These are phyloP conservation scores for Diatrype stigma DNA, from an alignment of 2,329 filamentous ascomycete species.

Conservation along the genomic window DNA sequence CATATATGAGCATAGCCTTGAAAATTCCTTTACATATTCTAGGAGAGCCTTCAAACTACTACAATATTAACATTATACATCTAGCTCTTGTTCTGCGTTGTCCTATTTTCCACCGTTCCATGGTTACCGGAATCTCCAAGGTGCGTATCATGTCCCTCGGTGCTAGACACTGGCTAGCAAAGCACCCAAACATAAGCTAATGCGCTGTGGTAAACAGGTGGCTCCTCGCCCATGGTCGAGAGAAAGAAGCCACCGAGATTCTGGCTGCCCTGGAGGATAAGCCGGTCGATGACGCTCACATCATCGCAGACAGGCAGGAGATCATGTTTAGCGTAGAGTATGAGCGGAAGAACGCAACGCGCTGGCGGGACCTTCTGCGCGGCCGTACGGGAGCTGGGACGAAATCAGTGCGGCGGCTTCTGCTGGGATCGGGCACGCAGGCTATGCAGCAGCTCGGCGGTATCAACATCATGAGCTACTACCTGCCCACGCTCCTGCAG, in stretches of 20 bases:
- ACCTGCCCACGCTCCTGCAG: slow-evolving; percentile 46
- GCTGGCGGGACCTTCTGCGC: slow-evolving; percentile 21
- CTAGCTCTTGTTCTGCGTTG: slow-evolving; percentile 27
- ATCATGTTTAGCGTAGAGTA: slow-evolving; percentile 24
- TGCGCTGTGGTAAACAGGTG: slow-evolving; percentile 4
- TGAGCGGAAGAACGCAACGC: slow-evolving; percentile 19
- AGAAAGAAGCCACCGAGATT: slow-evolving; percentile 24
- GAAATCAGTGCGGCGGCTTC: slow-evolving; percentile 19
- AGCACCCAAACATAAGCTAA: slow-evolving; percentile 2
- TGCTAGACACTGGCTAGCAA: too few species aligned
- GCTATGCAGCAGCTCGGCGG: slow-evolving; percentile 29
- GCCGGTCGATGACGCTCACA: slow-evolving; percentile 16
- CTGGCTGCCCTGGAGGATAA: slow-evolving; percentile 22
- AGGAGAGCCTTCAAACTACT: too few species aligned
- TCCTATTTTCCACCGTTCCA: slow-evolving; percentile 21
- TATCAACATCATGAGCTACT: slow-evolving; percentile 22
- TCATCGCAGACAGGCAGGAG: slow-evolving; percentile 19
- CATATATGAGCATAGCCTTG: too few species aligned
- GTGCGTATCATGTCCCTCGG: slow-evolving; percentile 1
- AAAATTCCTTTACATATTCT: too few species aligned
- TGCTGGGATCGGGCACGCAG: slow-evolving; percentile 21
- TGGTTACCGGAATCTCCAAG: slow-evolving; percentile 25
- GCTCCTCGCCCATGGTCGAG: slow-evolving; percentile 23
- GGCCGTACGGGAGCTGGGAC: slow-evolving; percentile 17
- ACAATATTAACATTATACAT: too few species aligned